A percentile compares a stretch with the other conserved stretches of the same genome.
These are phyloP conservation scores for Lipomyces sp. DNA, from an alignment of 805 yeast genomes.

Conservation along the genomic window DNA sequence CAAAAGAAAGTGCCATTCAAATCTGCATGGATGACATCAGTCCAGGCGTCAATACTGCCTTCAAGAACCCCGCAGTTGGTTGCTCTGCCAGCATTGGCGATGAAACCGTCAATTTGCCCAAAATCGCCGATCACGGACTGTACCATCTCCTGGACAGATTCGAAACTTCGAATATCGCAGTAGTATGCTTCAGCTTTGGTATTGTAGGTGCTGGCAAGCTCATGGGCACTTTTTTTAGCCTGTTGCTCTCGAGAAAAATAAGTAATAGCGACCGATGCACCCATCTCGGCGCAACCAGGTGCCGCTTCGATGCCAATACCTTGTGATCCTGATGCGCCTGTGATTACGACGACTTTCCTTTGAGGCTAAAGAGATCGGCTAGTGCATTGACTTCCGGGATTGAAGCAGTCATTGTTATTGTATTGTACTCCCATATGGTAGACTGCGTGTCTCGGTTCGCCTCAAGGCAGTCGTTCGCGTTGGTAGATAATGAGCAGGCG, in stretches of 20 bases:
- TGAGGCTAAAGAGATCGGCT: conserved; percentile 56
- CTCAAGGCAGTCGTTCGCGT: too few species aligned
- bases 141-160: conserved; percentile 18
- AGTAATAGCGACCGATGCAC: not conserved
- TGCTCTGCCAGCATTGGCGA: conserved; percentile 55
- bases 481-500: too few species aligned
- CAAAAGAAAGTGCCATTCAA: conserved; percentile 45
- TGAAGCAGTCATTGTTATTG: not conserved
- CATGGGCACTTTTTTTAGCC: conserved; percentile 62
- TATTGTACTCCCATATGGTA: too few species aligned
- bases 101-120: conserved; percentile 51
- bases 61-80: conserved; percentile 3
- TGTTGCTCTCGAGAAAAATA: not conserved
- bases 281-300: not conserved
- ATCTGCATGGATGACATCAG: conserved; percentile 2
- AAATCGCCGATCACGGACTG: conserved; percentile 46
- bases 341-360: conserved; percentile 65
- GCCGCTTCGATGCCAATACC: conserved; percentile 3
- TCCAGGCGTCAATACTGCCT: conserved; percentile 4
- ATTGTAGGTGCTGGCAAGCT: conserved; percentile 56
- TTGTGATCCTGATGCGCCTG: conserved; percentile 48
- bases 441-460: too few species aligned
- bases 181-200: conserved; percentile 66
- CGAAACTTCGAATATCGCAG: conserved; percentile 56
- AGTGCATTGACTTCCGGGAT: conserved; percentile 38